Conservation (phyloP, 2,329 filamentous ascomycete species). For the Byssothecium circinans region DNA sequence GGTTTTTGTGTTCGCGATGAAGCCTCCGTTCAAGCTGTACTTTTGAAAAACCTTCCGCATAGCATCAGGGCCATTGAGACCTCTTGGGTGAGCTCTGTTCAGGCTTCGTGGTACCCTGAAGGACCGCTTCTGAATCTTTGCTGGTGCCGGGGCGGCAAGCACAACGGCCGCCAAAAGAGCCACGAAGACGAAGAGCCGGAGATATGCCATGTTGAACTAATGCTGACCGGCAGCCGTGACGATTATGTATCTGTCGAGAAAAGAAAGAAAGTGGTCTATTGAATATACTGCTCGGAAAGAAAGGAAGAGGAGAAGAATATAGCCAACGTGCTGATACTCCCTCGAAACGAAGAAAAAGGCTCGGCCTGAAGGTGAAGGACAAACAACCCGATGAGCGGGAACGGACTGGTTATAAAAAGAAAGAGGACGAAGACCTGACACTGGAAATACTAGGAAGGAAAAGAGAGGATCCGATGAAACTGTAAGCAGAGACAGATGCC, state of each 20-base stretch:
- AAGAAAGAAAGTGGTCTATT: constrained; percentile 25
- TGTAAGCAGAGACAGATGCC: constrained; percentile 22
- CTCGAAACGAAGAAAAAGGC: constrained; percentile 25
- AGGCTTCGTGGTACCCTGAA: constrained; percentile 64
- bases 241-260: constrained; percentile 17
- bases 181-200: constrained; percentile 47
- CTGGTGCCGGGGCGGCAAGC: constrained; percentile 49
- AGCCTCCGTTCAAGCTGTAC: constrained; percentile 50
- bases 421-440: constrained; percentile 17
- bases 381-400: constrained; percentile 27
- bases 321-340: constrained; percentile 13
- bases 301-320: constrained; percentile 24
- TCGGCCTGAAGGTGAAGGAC: constrained; percentile 32
- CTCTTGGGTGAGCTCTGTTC: constrained; percentile 56
- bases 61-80: constrained; percentile 60
- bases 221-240: constrained; percentile 44
- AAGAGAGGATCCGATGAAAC: constrained; percentile 19
- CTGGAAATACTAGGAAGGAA: constrained; percentile 10
- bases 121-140: constrained; percentile 54
- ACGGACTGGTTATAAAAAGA: constrained; percentile 30
- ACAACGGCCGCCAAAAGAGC: constrained; percentile 53
- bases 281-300: constrained; percentile 20
- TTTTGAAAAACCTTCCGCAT: constrained; percentile 70
- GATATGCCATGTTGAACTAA: constrained; percentile 41
- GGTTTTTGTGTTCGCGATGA: constrained; percentile 44